phyloP scores from a whole-genome alignment of 371 early-diverging fungal species.

The Mucor velutinosus region DNA sequence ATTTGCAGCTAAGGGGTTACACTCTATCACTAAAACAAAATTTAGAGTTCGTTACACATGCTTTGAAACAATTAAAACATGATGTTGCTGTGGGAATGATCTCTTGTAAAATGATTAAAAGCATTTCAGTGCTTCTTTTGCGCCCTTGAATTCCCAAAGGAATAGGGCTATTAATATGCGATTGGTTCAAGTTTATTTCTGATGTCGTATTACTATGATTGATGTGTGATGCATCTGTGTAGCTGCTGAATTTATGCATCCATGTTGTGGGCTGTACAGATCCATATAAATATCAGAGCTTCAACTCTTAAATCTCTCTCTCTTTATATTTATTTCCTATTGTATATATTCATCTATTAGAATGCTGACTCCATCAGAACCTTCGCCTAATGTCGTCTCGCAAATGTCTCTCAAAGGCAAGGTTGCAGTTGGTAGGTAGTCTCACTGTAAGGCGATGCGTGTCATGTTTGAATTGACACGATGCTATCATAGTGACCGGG shows the following conservation, averaged over 20 bases:
- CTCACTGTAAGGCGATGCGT: neutral
- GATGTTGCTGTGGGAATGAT: neutral
- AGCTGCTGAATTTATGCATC: neutral
- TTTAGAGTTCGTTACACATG: neutral
- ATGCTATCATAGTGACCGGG: slow-evolving; percentile 33
- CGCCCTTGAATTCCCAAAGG: neutral
- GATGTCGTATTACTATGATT: neutral
- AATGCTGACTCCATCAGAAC: slow-evolving; percentile 2
- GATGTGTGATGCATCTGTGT: neutral
- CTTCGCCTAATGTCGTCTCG: slow-evolving; percentile 25
- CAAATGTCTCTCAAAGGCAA: slow-evolving; percentile 38
- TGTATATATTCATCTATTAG: neutral
- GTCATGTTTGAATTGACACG: neutral
- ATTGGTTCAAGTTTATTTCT: neutral
- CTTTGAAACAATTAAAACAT: neutral
- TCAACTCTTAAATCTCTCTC: neutral
- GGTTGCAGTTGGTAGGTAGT: slow-evolving; percentile 37
- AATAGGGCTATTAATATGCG: neutral
- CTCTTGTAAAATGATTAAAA: neutral
- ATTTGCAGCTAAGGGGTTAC: neutral
- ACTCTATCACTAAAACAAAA: neutral
- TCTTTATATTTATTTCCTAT: neutral
- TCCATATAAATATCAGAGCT: neutral
- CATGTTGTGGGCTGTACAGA: neutral
- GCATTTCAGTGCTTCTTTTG: neutral